phyloP scores from a whole-genome alignment of 495 filamentous ascomycete genomes.

The Extremus antarcticus region DNA sequence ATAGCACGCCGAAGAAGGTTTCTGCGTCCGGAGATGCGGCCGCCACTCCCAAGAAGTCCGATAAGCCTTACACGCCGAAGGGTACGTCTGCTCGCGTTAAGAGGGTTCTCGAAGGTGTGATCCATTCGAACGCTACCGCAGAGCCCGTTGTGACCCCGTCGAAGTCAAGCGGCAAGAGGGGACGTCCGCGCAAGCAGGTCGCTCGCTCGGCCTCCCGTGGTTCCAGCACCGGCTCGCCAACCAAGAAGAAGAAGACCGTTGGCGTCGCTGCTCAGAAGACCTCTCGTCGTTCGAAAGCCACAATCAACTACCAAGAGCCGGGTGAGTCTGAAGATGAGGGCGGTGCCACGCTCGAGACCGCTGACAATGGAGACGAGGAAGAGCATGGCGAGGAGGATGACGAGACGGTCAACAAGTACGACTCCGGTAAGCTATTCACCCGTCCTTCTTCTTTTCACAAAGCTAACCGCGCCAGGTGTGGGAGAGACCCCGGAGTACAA shows the following conservation, averaged over 20 bases:
- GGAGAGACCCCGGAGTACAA: no score
- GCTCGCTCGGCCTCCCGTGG: background rate
- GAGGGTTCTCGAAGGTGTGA: no score
- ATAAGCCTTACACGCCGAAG: background rate
- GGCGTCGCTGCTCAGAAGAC: background rate
- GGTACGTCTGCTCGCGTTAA: no score
- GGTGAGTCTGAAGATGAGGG: background rate
- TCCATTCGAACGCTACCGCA: no score
- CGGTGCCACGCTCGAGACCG: background rate
- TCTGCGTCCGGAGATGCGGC: background rate
- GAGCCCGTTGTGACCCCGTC: background rate
- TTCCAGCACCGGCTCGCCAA: background rate
- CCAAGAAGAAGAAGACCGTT: constrained; percentile 1
- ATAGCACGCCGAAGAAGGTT: background rate
- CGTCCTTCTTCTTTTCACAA: no score
- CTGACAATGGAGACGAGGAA: background rate
- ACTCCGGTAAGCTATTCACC: no score
- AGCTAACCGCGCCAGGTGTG: no score
- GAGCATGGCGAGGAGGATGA: background rate
- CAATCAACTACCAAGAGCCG: constrained; percentile 4
- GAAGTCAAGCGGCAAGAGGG: background rate
- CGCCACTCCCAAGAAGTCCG: constrained; percentile 6
- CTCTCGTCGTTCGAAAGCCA: background rate
- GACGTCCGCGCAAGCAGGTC: background rate
- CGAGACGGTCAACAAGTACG: background rate